Evolutionary conservation across 2,329 filamentous ascomycete genomes (phyloP).

Genomic region (Rugonectria rugulosa): DNA sequence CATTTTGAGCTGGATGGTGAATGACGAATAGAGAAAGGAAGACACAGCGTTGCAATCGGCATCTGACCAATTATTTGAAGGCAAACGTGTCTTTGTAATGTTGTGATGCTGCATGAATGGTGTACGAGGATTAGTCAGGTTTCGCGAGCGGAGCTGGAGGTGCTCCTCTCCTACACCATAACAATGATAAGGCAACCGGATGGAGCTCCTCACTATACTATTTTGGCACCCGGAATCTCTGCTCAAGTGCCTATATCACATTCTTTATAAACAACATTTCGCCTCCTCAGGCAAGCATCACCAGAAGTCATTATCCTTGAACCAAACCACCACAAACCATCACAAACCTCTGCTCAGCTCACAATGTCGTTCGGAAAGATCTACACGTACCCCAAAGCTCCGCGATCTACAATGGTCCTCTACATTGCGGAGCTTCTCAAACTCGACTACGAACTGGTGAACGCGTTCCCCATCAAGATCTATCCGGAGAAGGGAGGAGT

Average conservation of each 20-base stretch:
- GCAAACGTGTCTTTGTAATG: too few relatives aligned
- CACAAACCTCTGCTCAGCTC: not conserved
- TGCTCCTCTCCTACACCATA: not conserved
- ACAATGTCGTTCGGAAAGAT: slow-evolving; percentile 17
- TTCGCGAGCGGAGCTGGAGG: not conserved
- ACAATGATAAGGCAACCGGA: not conserved
- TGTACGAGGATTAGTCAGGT: too few relatives aligned
- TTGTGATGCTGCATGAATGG: too few relatives aligned
- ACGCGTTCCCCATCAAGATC: slow-evolving; percentile 19
- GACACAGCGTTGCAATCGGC: too few relatives aligned
- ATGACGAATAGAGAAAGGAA: too few relatives aligned
- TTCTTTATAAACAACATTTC: not conserved
- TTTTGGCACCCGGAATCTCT: too few relatives aligned
- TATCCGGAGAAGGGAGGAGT: slow-evolving; percentile 19
- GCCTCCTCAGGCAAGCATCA: not conserved
- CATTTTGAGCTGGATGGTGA: not conserved
- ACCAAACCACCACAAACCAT: not conserved
- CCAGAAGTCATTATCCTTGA: not conserved
- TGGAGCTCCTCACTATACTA: not conserved
- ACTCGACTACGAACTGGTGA: slow-evolving; percentile 17
- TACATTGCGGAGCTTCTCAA: slow-evolving; percentile 20
- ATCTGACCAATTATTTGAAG: too few relatives aligned
- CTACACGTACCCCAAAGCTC: slow-evolving; percentile 23
- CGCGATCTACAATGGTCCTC: slow-evolving; percentile 23
- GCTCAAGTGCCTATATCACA: not conserved